These are phyloP conservation scores for Hypocrella siamensis DNA, from an alignment of 2,329 filamentous ascomycete species.

Conservation along the genomic window DNA sequence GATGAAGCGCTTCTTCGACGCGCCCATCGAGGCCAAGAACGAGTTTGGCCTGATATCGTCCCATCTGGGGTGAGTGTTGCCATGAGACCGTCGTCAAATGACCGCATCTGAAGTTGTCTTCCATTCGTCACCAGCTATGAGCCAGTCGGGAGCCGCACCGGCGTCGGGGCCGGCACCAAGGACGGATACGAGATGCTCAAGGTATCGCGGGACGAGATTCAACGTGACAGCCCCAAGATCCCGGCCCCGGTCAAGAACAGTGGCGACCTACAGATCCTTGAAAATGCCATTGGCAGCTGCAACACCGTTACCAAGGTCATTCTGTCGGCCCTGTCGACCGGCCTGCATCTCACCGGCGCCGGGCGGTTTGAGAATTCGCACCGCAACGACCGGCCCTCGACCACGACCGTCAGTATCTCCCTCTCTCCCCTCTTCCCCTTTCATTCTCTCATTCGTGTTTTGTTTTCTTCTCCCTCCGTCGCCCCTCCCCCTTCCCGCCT, in stretches of 20 bases:
- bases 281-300: slow-evolving; percentile 31
- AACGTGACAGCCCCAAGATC: slow-evolving; percentile 27
- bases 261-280: slow-evolving; percentile 28
- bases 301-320: slow-evolving; percentile 35
- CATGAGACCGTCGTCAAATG: too few species aligned
- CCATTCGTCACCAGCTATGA: slow-evolving; percentile 21
- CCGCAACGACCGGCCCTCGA: slow-evolving; percentile 32
- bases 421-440: background rate
- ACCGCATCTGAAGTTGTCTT: too few species aligned
- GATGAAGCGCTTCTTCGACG: slow-evolving; percentile 40
- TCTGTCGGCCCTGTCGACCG: slow-evolving; percentile 32
- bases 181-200: slow-evolving; percentile 40
- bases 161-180: slow-evolving; percentile 29
- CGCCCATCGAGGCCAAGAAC: slow-evolving; percentile 38
- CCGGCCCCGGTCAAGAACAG: slow-evolving; percentile 31
- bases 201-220: slow-evolving; percentile 33
- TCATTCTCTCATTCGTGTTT: background rate
- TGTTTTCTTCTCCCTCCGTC: background rate
- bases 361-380: slow-evolving; percentile 33
- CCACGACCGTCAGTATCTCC: slow-evolving; percentile 17
- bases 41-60: slow-evolving; percentile 37
- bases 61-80: slow-evolving; percentile 28
- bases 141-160: slow-evolving; percentile 30
- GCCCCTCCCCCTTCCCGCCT: background rate
- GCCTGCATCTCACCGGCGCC: slow-evolving; percentile 26